Evolutionary conservation across 495 filamentous ascomycete species (phyloP).

Genomic region (Neurospora sp.): DNA sequence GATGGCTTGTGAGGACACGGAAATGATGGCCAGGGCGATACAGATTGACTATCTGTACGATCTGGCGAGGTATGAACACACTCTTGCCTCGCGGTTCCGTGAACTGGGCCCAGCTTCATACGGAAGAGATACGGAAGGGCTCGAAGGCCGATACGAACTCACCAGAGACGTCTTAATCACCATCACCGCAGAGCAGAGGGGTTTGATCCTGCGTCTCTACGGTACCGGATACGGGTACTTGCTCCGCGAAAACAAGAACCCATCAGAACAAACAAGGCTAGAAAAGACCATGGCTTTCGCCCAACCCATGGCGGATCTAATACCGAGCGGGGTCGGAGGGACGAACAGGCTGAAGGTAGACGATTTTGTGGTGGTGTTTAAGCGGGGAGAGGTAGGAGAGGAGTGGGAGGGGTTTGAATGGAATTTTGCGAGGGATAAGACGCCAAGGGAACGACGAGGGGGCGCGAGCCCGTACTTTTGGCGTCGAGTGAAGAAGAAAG

Average conservation of each 20-base stretch:
- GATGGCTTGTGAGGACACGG: neutral
- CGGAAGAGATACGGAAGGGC: neutral
- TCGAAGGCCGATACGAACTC: constrained; percentile 1
- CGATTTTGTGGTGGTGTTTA: constrained; percentile 5
- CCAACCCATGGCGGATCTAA: constrained; percentile 6
- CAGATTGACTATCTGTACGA: constrained; percentile 1
- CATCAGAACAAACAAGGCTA: neutral
- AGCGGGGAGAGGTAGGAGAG: neutral
- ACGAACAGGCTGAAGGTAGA: constrained; percentile 2
- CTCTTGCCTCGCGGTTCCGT: neutral
- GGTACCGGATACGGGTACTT: neutral
- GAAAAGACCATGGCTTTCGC: constrained; percentile 8
- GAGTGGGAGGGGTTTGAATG: neutral
- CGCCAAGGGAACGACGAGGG: neutral
- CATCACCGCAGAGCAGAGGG: neutral
- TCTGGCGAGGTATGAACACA: neutral
- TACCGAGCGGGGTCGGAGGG: constrained; percentile 5
- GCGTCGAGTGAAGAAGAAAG: neutral
- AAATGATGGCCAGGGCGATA: neutral
- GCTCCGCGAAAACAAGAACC: neutral
- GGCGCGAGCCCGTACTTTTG: neutral
- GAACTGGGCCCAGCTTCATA: neutral
- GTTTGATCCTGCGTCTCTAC: neutral
- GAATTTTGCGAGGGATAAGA: neutral
- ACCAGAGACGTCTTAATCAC: neutral